phyloP scores from a whole-genome alignment of 2,329 filamentous ascomycete genomes.

The Epichloe scottii region DNA sequence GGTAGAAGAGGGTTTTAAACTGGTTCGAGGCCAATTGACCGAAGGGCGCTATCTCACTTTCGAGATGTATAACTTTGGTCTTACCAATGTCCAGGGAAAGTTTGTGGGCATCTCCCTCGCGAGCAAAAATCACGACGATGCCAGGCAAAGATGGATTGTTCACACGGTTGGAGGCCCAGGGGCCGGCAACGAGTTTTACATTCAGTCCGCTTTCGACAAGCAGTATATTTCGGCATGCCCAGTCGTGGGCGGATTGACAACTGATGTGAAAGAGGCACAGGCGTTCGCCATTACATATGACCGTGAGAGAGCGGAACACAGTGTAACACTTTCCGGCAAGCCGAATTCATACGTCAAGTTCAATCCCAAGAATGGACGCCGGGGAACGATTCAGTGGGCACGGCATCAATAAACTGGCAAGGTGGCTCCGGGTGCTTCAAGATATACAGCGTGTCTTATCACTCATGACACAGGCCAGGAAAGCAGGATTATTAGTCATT shows the following conservation, averaged over 20 bases:
- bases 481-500: not conserved
- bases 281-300: slow-evolving; percentile 6
- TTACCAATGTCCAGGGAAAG: slow-evolving; percentile 19
- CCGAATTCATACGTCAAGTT: not conserved
- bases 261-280: slow-evolving; percentile 5
- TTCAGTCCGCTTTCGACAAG: slow-evolving; percentile 16
- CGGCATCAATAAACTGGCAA: not conserved
- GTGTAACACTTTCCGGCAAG: not conserved
- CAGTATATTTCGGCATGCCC: slow-evolving; percentile 30
- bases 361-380: not conserved
- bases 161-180: slow-evolving; percentile 22
- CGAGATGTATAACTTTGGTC: slow-evolving; percentile 28
- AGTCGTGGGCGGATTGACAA: slow-evolving; percentile 6
- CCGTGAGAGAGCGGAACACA: slow-evolving; percentile 1
- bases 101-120: slow-evolving; percentile 7
- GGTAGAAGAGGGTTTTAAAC: slow-evolving; percentile 39
- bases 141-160: slow-evolving; percentile 35
- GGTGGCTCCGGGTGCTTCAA: not conserved
- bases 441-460: slow-evolving; percentile 7
- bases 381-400: not conserved
- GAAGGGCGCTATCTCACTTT: slow-evolving; percentile 42
- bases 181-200: slow-evolving; percentile 10
- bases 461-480: not conserved
- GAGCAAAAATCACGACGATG: slow-evolving; percentile 21
- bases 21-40: slow-evolving; percentile 35